Conservation (phyloP, 2,329 filamentous ascomycete species). For the Beauveria sp. region DNA sequence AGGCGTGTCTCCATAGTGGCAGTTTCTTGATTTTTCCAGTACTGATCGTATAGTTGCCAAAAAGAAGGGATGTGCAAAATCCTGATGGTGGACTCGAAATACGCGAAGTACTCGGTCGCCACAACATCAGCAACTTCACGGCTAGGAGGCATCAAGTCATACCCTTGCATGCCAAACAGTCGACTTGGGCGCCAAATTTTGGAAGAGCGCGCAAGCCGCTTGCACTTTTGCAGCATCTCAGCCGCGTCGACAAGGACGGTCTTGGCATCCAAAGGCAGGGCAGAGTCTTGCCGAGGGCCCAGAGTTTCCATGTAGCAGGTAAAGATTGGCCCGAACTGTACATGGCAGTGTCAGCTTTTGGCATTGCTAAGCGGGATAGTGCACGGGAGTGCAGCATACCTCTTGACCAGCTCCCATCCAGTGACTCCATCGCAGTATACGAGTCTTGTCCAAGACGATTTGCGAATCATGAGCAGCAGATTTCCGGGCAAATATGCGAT, state of each 20-base stretch:
- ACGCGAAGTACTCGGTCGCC: slow-evolving; percentile 36
- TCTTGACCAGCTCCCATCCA: slow-evolving; percentile 24
- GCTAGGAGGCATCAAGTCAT: slow-evolving; percentile 20
- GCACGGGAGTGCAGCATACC: slow-evolving; percentile 16
- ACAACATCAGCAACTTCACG: slow-evolving; percentile 31
- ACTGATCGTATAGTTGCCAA: slow-evolving; percentile 37
- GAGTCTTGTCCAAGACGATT: slow-evolving; percentile 27
- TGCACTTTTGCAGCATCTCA: slow-evolving; percentile 26
- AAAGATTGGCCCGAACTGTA: slow-evolving; percentile 22
- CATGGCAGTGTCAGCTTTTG: neutral
- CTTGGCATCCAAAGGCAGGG: slow-evolving; percentile 18
- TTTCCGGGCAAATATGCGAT: neutral
- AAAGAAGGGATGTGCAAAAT: slow-evolving; percentile 48
- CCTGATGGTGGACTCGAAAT: slow-evolving; percentile 42
- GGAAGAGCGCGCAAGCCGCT: slow-evolving; percentile 22
- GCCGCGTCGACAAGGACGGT: slow-evolving; percentile 20
- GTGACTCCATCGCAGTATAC: slow-evolving; percentile 25
- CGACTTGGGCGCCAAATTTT: slow-evolving; percentile 28
- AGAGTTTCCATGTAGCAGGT: slow-evolving; percentile 21
- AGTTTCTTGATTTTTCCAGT: slow-evolving; percentile 33
- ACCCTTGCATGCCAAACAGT: slow-evolving; percentile 16
- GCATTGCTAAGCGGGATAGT: neutral
- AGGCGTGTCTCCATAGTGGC: slow-evolving; percentile 21
- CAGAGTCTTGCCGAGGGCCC: slow-evolving; percentile 13
- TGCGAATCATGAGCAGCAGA: slow-evolving; percentile 19